Conservation (phyloP, 106 monocot species). For the Acorus gramineus region DNA sequence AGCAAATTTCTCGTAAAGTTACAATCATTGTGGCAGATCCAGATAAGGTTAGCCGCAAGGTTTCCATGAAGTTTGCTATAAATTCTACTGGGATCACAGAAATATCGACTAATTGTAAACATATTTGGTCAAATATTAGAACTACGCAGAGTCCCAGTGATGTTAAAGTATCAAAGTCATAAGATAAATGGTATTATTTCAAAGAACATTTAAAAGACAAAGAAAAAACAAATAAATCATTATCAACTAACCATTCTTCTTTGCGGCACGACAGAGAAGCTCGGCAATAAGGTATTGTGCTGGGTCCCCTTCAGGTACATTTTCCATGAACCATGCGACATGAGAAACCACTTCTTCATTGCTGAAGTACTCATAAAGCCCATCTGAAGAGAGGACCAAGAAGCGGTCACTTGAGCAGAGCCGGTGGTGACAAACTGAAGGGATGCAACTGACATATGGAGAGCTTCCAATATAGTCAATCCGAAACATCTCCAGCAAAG, state of each 20-base stretch:
- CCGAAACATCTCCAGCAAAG: conserved; percentile 85
- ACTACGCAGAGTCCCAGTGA: too few relatives aligned
- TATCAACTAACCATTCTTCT: conserved; percentile 58
- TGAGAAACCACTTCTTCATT: conserved; percentile 93
- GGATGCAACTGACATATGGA: conserved; percentile 80
- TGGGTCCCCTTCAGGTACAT: conserved; percentile 83
- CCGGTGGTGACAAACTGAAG: conserved; percentile 70
- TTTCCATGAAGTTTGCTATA: too few relatives aligned
- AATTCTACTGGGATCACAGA: too few relatives aligned
- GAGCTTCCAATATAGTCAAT: conserved; percentile 73
- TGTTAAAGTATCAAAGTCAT: too few relatives aligned
- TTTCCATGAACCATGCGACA: conserved; percentile 91
- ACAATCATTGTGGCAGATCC: too few relatives aligned
- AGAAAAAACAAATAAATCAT: too few relatives aligned
- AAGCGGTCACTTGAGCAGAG: conserved; percentile 67
- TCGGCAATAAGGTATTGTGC: conserved; percentile 92
- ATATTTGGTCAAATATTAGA: too few relatives aligned
- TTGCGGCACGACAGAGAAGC: conserved; percentile 80
- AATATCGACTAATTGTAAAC: too few relatives aligned
- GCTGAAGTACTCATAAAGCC: conserved; percentile 95
- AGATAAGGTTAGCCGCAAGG: too few relatives aligned
- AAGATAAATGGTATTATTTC: too few relatives aligned
- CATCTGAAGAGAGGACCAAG: conserved; percentile 87
- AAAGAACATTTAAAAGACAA: too few relatives aligned
- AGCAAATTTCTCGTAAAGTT: too few relatives aligned